A percentile compares a stretch with the other conserved stretches of the same genome.
These are phyloP conservation scores for Rhododendron ovatum DNA, from an alignment of 148 eudicot genomes.

Conservation along the genomic window DNA sequence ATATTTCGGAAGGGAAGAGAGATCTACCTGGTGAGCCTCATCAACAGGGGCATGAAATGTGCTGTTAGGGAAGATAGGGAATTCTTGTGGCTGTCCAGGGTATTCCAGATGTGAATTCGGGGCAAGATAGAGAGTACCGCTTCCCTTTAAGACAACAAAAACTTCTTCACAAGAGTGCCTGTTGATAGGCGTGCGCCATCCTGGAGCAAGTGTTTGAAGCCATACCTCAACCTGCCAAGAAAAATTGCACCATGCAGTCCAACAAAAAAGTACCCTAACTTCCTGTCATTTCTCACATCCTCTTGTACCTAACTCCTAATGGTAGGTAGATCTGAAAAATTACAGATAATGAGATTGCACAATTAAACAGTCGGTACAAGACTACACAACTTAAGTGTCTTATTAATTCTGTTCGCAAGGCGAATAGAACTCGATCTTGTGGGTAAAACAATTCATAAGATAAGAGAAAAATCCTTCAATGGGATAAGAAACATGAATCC, in stretches of 20 bases:
- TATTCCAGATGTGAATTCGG: conserved; percentile 50
- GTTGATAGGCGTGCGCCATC: conserved; percentile 74
- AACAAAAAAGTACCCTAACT: neutral
- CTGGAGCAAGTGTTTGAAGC: conserved; percentile 85
- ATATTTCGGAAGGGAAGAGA: neutral
- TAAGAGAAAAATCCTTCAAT: too few relatives aligned
- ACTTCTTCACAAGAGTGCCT: conserved; percentile 95
- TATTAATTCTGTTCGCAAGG: neutral
- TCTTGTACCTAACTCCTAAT: neutral
- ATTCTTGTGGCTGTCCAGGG: conserved; percentile 73
- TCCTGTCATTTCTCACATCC: neutral
- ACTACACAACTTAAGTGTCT: neutral
- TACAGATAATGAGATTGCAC: neutral
- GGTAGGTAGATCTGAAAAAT: neutral
- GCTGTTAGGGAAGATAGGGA: conserved; percentile 60
- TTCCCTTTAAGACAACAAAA: conserved; percentile 78
- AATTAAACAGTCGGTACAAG: neutral
- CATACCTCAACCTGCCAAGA: conserved; percentile 71
- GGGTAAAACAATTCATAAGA: neutral
- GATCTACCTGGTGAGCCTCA: conserved; percentile 80
- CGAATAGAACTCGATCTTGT: neutral
- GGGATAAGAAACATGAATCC: neutral
- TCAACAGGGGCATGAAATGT: conserved; percentile 75
- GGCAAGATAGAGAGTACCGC: conserved; percentile 74
- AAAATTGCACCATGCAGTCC: neutral